Evolutionary conservation across 202 grass and related monocot species (phyloP), one percentile per base, ranked within the genome.

Genomic region (Schoenoplectus tabernaemontani): DNA sequence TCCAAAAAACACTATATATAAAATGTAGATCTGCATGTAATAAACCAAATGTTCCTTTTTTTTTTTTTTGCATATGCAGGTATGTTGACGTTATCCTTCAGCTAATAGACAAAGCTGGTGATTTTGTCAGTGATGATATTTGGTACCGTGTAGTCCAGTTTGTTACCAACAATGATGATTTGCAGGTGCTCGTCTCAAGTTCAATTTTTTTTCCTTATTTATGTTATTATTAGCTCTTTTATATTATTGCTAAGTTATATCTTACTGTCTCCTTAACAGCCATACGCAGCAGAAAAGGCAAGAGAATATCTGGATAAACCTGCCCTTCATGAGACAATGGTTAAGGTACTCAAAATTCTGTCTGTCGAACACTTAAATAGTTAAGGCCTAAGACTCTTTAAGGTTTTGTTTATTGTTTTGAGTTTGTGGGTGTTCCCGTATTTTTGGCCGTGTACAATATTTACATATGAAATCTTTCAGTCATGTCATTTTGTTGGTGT

Each of bases 71-170:
- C 13, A 33, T 68, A 51, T 87, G 64, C 85, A 98, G 96, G 96
- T 98, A 95, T 84, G 96, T 98, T 59, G 96, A 98, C 86, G 96
- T 98, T 76, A 98, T 98, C 87, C 96, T 99, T 86, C 96, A 99
- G 82, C 57, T 99, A 81, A 99, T 99, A 77, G 96, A 99, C 66
- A 99, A 99, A 83, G 96, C 91, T 7, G 96, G 96, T 43, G 96
- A 98, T 85, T 98, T 98, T 89, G 96, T 98, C 54, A 98, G 96
- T 84, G 96, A 99, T 80, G 96, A 99, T 86, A 99, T 99, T 87
- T 99, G 96, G 96, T 99, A 99, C 84, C 96, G 96, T 64, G 96
- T 99, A 85, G 96, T 99, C 38, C 91, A 99, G 42, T 99, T 99
- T 96, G 96, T 99, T 75, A 99, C 96, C 82, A 99, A 99, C 85